These are phyloP conservation scores for Fraxinus ornus DNA, from an alignment of 305 asterid genomes.

Conservation along the genomic window DNA sequence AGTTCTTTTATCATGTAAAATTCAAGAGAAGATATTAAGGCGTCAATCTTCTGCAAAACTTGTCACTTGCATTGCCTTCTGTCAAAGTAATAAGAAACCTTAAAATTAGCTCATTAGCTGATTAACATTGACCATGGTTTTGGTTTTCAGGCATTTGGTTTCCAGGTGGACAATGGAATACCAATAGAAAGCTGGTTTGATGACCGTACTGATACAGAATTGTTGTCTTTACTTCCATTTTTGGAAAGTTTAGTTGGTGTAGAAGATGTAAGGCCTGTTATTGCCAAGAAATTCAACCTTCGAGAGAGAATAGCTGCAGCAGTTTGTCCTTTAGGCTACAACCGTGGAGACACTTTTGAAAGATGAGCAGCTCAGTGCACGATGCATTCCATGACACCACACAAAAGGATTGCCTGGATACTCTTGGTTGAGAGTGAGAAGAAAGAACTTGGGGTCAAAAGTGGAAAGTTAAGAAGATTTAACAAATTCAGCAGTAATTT, in stretches of 20 bases:
- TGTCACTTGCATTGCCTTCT: neutral
- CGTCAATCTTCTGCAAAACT: neutral
- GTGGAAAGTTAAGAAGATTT: neutral
- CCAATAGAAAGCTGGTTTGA: conserved; percentile 99
- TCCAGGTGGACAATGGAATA: conserved; percentile 97
- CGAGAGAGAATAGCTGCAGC: conserved; percentile 74
- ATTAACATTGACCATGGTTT: neutral
- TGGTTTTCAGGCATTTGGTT: conserved; percentile 80
- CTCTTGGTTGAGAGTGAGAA: neutral
- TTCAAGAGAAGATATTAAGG: neutral
- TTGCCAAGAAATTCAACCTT: conserved; percentile 70
- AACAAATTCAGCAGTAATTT: neutral
- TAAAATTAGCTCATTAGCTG: neutral
- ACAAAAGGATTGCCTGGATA: neutral
- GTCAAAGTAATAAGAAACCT: neutral
- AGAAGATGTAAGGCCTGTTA: conserved; percentile 79
- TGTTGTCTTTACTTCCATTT: conserved; percentile 67
- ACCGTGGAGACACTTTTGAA: conserved; percentile 40
- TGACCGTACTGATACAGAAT: conserved; percentile 65
- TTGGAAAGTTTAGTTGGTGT: conserved; percentile 79
- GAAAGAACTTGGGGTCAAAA: neutral
- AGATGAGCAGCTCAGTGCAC: conserved; percentile 32
- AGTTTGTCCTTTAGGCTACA: conserved; percentile 51
- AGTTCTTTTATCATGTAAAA: neutral
- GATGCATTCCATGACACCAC: neutral